phyloP scores from a whole-genome alignment of 225 moss, liverwort and hornwort genomes.

The Marchantia polymorpha region DNA sequence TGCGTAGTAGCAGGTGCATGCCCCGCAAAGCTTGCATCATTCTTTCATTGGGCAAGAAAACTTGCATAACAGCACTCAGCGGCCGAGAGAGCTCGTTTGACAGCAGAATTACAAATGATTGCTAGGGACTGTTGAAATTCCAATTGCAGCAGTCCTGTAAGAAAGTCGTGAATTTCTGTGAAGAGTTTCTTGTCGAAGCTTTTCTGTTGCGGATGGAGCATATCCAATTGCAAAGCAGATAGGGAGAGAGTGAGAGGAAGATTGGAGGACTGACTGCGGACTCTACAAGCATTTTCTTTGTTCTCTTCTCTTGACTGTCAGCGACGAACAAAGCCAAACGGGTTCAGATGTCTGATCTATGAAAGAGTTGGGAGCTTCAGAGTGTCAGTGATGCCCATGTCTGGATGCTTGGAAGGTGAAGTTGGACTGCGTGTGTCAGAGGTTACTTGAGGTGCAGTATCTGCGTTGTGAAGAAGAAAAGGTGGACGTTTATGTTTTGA shows the following conservation, averaged over 20 bases:
- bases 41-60: neutral
- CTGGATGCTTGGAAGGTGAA: too few relatives aligned
- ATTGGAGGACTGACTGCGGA: too few relatives aligned
- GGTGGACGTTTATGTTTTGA: too few relatives aligned
- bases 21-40: neutral
- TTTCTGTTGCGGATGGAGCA: neutral
- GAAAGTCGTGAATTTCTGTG: neutral
- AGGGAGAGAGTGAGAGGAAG: neutral
- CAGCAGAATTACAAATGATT: neutral
- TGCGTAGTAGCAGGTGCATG: neutral
- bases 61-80: neutral
- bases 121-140: neutral
- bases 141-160: neutral
- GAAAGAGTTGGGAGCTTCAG: too few relatives aligned
- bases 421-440: too few relatives aligned
- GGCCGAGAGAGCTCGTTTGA: neutral
- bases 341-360: too few relatives aligned
- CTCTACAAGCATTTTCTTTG: too few relatives aligned
- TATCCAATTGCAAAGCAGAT: neutral
- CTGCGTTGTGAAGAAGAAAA: too few relatives aligned
- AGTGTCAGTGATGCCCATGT: too few relatives aligned
- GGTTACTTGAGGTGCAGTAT: too few relatives aligned
- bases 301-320: too few relatives aligned
- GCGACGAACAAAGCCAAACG: neutral
- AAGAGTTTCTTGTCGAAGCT: neutral